Percentiles rank a stretch among this genome's conserved stretches.
Evolutionary conservation across 768 basidiomycete species (phyloP).

Genomic region (Botryobasidium botryosum): DNA sequence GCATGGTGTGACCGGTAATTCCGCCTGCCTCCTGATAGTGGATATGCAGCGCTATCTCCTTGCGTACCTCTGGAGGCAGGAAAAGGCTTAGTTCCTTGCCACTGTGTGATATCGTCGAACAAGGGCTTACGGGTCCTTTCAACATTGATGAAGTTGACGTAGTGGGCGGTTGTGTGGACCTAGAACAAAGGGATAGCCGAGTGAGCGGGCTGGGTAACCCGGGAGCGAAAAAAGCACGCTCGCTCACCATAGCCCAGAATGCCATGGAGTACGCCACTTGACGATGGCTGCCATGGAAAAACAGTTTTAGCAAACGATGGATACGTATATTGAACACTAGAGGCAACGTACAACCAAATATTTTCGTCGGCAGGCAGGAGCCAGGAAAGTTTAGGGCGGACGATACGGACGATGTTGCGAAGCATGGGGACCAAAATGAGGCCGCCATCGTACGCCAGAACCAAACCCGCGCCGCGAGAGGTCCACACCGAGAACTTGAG

Average conservation of each 20-base stretch:
- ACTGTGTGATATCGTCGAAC: neutral
- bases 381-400: constrained; percentile 68
- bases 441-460: constrained; percentile 72
- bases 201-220: constrained; percentile 9
- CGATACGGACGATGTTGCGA: constrained; percentile 68
- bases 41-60: constrained; percentile 58
- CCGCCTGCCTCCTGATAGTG: constrained; percentile 82
- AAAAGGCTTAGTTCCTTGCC: neutral
- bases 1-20: constrained; percentile 93
- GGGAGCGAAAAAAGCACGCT: too few species aligned
- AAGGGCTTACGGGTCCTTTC: constrained; percentile 55
- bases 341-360: constrained; percentile 48
- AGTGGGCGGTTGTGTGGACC: constrained; percentile 88
- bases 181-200: neutral
- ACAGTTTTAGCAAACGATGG: neutral
- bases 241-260: constrained; percentile 42
- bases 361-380: constrained; percentile 87
- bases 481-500: constrained; percentile 77
- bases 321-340: neutral
- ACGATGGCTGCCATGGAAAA: constrained; percentile 34
- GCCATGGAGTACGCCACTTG: constrained; percentile 91
- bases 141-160: constrained; percentile 85
- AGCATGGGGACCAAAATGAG: constrained; percentile 80
- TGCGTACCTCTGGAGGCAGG: constrained; percentile 48
- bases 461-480: constrained; percentile 83